Percentiles rank a stretch among this genome's conserved stretches.
Evolutionary conservation across 495 filamentous ascomycete species (phyloP).

Genomic region (Cryomyces antarcticus): DNA sequence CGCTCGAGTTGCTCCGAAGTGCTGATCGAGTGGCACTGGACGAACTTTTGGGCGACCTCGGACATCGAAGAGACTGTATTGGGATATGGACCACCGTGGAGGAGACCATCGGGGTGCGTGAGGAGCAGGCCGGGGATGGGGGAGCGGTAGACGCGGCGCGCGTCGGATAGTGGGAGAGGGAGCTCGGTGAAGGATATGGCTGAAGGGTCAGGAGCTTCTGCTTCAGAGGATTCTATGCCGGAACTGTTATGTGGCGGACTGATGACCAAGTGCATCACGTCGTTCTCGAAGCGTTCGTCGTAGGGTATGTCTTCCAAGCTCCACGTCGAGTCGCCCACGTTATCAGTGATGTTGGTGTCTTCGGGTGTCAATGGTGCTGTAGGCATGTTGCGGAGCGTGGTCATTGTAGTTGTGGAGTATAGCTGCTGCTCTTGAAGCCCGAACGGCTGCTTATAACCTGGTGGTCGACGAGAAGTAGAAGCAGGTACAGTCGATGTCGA

Average conservation of each 20-base stretch:
- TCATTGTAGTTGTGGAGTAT: no score
- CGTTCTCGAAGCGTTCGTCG: not conserved
- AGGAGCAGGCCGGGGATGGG: conserved; percentile 16
- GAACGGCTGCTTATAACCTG: no score
- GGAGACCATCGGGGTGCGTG: conserved; percentile 17
- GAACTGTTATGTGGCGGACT: not conserved
- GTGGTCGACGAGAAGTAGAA: no score
- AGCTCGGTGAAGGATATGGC: conserved; percentile 4
- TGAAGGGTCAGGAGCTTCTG: not conserved
- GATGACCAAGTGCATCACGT: not conserved
- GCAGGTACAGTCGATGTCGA: no score
- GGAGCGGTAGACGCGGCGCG: conserved; percentile 13
- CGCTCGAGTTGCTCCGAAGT: conserved; percentile 4
- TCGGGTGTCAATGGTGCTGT: no score
- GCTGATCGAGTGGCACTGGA: conserved; percentile 3
- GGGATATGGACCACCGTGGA: conserved; percentile 18
- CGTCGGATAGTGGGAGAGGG: conserved; percentile 17
- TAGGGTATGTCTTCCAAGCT: not conserved
- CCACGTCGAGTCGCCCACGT: not conserved
- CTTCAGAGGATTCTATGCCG: not conserved
- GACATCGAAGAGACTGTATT: not conserved
- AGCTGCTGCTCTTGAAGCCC: no score
- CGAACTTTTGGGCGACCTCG: conserved; percentile 8
- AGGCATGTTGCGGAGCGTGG: no score
- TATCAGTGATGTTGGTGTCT: not conserved